Evolutionary conservation across 441 rosid species (phyloP).

Genomic region (Pelargonium cotyledonis): DNA sequence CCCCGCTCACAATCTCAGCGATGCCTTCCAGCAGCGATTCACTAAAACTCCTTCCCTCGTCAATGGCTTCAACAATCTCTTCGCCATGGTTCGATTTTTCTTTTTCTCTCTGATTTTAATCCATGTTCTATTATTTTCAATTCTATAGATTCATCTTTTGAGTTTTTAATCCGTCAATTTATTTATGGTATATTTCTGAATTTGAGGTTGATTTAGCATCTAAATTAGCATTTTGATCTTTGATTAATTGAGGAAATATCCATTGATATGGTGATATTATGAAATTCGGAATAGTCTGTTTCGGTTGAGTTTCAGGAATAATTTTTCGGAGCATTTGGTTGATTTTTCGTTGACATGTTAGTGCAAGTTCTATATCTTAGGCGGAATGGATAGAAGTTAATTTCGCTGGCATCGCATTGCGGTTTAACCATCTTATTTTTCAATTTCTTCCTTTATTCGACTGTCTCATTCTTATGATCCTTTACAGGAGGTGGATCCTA

Average conservation of each 20-base stretch:
- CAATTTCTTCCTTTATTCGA: neutral
- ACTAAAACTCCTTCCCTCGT: constrained; percentile 80
- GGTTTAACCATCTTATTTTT: too few relatives aligned
- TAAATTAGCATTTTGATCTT: too few relatives aligned
- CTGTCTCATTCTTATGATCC: neutral
- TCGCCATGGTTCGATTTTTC: constrained; percentile 60
- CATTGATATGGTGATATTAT: neutral
- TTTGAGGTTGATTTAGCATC: neutral
- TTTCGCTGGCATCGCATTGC: too few relatives aligned
- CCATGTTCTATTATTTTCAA: too few relatives aligned
- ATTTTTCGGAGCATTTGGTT: neutral
- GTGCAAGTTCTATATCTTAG: neutral
- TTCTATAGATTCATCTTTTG: constrained; percentile 5
- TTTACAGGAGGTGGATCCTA: constrained; percentile 93
- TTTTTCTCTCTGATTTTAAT: too few relatives aligned
- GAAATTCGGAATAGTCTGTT: neutral
- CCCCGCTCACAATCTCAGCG: constrained; percentile 99
- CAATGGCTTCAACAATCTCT: constrained; percentile 85
- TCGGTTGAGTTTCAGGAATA: neutral
- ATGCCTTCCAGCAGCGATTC: constrained; percentile 95
- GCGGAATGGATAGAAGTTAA: neutral
- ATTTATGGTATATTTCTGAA: neutral
- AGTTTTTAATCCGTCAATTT: constrained; percentile 9
- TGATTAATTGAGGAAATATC: neutral
- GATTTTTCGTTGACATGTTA: neutral